Evolutionary conservation across 495 filamentous ascomycete genomes (phyloP).

Genomic region (Aspergillus campestris): DNA sequence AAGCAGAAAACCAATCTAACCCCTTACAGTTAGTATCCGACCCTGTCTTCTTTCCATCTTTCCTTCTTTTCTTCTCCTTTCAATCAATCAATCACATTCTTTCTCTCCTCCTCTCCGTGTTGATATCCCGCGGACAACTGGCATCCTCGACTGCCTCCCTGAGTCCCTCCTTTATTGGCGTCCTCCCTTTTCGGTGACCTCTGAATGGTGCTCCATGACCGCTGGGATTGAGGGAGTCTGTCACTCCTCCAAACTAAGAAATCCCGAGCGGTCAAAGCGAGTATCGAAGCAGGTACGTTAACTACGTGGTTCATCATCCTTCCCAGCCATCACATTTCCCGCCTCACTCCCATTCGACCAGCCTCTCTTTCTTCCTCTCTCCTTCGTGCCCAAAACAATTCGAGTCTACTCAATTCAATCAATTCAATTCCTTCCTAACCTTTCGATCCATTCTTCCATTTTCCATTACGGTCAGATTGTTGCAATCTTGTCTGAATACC

Average conservation of each 20-base stretch:
- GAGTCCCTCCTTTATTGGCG: no score
- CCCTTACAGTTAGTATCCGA: no score
- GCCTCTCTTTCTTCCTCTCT: conserved; percentile 12
- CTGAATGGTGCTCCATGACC: no score
- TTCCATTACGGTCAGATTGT: conserved; percentile 2
- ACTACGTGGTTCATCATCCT: neutral
- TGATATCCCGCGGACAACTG: conserved; percentile 1
- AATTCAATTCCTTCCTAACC: conserved; percentile 2
- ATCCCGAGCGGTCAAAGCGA: no score
- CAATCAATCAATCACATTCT: neutral
- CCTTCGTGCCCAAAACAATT: neutral
- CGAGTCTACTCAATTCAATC: neutral
- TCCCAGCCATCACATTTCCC: conserved; percentile 22
- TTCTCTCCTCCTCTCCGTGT: conserved; percentile 1
- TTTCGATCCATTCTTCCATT: conserved; percentile 7
- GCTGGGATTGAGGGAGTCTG: no score
- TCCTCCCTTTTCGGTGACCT: no score
- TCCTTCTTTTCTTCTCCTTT: neutral
- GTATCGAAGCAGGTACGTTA: no score
- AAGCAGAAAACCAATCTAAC: neutral
- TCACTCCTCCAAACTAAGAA: no score
- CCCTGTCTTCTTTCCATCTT: neutral
- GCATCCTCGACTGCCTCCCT: no score
- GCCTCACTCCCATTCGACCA: conserved; percentile 18
- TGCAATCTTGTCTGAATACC: conserved; percentile 11